These are phyloP conservation scores for Rhododendron ovatum DNA, from an alignment of 148 eudicot genomes.

Conservation along the genomic window DNA sequence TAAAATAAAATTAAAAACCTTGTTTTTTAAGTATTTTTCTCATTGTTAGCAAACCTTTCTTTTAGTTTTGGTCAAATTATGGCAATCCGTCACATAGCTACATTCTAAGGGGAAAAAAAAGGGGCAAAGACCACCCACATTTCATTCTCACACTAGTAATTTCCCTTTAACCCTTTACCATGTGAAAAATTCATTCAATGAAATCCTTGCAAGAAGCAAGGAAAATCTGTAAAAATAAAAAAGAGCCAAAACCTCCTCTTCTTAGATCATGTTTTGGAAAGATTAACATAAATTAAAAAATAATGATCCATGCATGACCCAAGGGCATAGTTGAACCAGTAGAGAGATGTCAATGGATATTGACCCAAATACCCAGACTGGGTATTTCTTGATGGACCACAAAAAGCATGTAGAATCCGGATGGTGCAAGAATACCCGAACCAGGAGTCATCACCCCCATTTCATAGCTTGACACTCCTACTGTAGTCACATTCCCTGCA, in stretches of 20 bases:
- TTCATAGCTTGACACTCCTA: constrained; percentile 15
- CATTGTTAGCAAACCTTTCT: too few species aligned
- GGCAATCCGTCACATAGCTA: too few species aligned
- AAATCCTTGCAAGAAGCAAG: not conserved
- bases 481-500: not conserved
- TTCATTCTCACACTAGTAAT: not conserved
- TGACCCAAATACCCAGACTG: constrained; percentile 67
- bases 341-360: constrained; percentile 21
- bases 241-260: not conserved
- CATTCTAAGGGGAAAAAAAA: not conserved
- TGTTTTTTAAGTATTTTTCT: too few species aligned
- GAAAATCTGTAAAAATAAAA: not conserved
- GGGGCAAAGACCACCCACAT: not conserved
- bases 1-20: too few species aligned
- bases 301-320: not conserved
- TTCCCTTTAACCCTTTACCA: not conserved
- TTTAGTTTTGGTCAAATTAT: too few species aligned
- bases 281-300: too few species aligned
- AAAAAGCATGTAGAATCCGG: constrained; percentile 55
- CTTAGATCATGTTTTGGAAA: not conserved
- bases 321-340: not conserved
- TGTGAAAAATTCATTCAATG: not conserved
- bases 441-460: constrained; percentile 26
- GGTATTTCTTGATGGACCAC: constrained; percentile 58
- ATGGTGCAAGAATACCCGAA: constrained; percentile 37